Conservation (phyloP, 1,139 yeast species). For the Suhomyces yuchorum region DNA sequence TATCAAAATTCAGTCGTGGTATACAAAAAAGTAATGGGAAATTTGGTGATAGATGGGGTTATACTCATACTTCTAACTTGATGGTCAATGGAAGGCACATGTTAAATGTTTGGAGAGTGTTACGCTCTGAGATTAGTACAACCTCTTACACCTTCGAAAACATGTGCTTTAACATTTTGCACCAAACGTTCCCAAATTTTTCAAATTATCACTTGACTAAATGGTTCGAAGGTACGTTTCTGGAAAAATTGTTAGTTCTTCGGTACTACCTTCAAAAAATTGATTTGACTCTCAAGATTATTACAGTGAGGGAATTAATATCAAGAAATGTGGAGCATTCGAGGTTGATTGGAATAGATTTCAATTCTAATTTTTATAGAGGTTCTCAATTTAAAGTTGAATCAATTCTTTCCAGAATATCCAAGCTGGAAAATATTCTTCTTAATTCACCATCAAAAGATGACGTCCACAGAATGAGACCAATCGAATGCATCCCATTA, state of each 20-base stretch:
- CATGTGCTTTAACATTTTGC: constrained; percentile 66
- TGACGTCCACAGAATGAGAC: constrained; percentile 82
- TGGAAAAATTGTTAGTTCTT: constrained; percentile 41
- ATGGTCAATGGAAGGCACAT: constrained; percentile 77
- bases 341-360: constrained; percentile 84
- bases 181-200: constrained; percentile 66
- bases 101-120: constrained; percentile 79
- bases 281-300: constrained; percentile 45
- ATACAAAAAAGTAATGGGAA: constrained; percentile 50
- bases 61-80: constrained; percentile 72
- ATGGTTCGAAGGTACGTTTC: constrained; percentile 44
- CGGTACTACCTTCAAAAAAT: constrained; percentile 56
- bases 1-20: constrained; percentile 48
- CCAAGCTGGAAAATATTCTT: constrained; percentile 73
- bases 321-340: constrained; percentile 81
- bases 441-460: constrained; percentile 77
- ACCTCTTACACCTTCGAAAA: constrained; percentile 77
- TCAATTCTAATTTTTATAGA: constrained; percentile 79
- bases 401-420: constrained; percentile 70
- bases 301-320: constrained; percentile 66
- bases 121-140: constrained; percentile 64
- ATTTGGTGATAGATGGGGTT: constrained; percentile 78
- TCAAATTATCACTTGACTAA: constrained; percentile 50
- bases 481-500: constrained; percentile 84
- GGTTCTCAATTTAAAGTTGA: constrained; percentile 96